Evolutionary conservation across 345 rosid species (phyloP).

Genomic region (Lepidium africanum): DNA sequence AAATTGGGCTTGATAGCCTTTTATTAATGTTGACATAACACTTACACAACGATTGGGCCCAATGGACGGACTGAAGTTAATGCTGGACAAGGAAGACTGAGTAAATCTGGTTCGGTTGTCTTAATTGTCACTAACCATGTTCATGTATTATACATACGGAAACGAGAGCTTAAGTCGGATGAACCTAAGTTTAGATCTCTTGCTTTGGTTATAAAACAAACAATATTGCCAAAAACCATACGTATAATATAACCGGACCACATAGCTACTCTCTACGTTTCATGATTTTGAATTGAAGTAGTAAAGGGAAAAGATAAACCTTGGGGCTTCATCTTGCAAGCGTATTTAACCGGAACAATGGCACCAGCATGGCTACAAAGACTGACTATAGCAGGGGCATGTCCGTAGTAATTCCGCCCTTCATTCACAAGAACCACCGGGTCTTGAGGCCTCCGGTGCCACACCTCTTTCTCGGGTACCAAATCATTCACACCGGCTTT

Average conservation of each 20-base stretch:
- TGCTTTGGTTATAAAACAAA: neutral
- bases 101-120: too few relatives aligned
- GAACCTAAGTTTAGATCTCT: neutral
- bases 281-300: neutral
- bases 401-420: slow-evolving; percentile 69
- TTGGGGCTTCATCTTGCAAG: slow-evolving; percentile 57
- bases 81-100: too few relatives aligned
- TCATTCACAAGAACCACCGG: slow-evolving; percentile 58
- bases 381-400: slow-evolving; percentile 74
- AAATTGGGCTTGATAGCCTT: neutral
- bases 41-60: neutral
- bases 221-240: neutral
- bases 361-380: slow-evolving; percentile 75
- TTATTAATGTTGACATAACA: neutral
- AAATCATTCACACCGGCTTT: slow-evolving; percentile 72
- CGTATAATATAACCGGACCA: neutral
- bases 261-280: neutral
- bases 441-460: slow-evolving; percentile 76
- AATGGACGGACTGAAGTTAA: neutral
- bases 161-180: too few relatives aligned
- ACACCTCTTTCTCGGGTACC: slow-evolving; percentile 70
- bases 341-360: slow-evolving; percentile 44
- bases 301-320: slow-evolving; percentile 44
- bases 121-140: neutral
- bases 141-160: too few relatives aligned